Conservation (phyloP, 345 rosid genomes). For the Excoecaria cochinchinensis region DNA sequence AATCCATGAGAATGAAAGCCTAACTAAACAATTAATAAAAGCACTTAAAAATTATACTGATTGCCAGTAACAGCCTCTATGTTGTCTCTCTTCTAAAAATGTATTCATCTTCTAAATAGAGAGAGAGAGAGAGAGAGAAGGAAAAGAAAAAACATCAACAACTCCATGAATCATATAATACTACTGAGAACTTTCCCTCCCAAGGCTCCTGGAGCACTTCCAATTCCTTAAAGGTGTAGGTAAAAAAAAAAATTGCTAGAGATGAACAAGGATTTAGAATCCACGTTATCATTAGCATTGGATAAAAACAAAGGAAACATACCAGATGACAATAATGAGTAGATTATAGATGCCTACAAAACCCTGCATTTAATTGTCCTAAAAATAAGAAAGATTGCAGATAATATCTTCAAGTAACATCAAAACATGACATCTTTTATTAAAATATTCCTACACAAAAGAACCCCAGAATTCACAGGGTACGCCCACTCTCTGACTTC, state of each 20-base stretch:
- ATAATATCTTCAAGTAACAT: conserved; percentile 7
- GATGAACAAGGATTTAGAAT: background rate
- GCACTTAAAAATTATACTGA: too few relatives aligned
- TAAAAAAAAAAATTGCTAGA: background rate
- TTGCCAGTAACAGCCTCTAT: too few relatives aligned
- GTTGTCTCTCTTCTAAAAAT: too few relatives aligned
- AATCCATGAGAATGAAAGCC: too few relatives aligned
- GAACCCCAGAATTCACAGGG: conserved; percentile 2
- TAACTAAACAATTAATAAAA: too few relatives aligned
- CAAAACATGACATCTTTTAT: conserved; percentile 17
- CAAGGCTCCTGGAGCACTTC: background rate
- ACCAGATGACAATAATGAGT: background rate
- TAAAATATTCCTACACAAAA: conserved; percentile 17
- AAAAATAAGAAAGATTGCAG: conserved; percentile 5
- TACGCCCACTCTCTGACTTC: conserved; percentile 22
- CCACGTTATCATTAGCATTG: conserved; percentile 9
- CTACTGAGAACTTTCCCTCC: background rate
- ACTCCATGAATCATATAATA: background rate
- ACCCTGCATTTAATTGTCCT: background rate
- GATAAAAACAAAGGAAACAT: conserved; percentile 8
- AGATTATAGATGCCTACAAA: background rate
- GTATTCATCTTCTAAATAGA: too few relatives aligned
- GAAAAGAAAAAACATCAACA: background rate
- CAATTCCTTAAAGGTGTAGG: background rate
- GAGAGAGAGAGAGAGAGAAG: background rate